A percentile compares a stretch with the other conserved stretches of the same genome.
Conservation (phyloP, 768 basidiomycete genomes). For the Agaricus sinodeliciosus region DNA sequence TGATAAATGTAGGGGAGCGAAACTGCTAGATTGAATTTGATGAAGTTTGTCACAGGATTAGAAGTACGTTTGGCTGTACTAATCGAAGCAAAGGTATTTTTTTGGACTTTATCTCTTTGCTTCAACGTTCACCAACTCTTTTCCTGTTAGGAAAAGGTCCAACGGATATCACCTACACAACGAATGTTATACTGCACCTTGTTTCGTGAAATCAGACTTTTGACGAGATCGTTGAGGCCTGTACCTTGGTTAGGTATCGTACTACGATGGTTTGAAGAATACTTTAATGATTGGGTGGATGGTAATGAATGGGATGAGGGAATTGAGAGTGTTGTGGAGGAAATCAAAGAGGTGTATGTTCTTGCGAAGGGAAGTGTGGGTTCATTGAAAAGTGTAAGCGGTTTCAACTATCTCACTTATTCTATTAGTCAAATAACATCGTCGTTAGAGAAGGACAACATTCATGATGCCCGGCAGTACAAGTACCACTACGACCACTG, state of each 20-base stretch:
- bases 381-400: constrained; percentile 34
- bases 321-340: constrained; percentile 36
- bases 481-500: constrained; percentile 11
- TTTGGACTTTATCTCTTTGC: not conserved
- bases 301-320: constrained; percentile 27
- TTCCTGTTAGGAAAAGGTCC: constrained; percentile 42
- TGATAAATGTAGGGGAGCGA: constrained; percentile 22
- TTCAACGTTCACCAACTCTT: not conserved
- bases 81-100: constrained; percentile 48
- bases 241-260: constrained; percentile 40
- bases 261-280: constrained; percentile 37
- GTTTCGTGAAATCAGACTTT: constrained; percentile 56
- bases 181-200: constrained; percentile 54
- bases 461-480: not conserved
- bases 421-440: not conserved
- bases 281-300: constrained; percentile 15
- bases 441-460: constrained; percentile 14
- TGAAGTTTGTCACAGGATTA: constrained; percentile 45
- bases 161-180: constrained; percentile 47
- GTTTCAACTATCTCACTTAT: not conserved
- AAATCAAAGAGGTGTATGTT: constrained; percentile 43
- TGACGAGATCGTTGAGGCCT: constrained; percentile 60
- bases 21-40: constrained; percentile 20
- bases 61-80: constrained; percentile 51
- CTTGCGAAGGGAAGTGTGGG: constrained; percentile 42